phyloP scores from a whole-genome alignment of 2,329 filamentous ascomycete genomes.

The Plectosphaerella sp. region DNA sequence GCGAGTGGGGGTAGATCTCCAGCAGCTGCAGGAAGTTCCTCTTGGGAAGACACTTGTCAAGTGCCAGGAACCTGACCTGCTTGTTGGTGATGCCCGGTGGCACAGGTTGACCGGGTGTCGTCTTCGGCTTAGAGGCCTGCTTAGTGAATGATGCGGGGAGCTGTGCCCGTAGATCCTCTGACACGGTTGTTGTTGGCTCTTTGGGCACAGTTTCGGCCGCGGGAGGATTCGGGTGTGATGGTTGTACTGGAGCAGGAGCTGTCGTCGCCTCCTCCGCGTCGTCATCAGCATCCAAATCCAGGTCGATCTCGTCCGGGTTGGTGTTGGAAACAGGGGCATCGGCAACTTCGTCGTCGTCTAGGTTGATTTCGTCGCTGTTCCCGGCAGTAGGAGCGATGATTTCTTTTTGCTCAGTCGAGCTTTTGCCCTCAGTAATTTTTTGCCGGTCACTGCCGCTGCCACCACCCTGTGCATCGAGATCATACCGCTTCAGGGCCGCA shows the following conservation, averaged over 20 bases:
- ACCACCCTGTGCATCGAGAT: conserved; percentile 5
- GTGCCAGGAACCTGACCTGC: conserved; percentile 75
- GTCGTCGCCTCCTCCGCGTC: conserved; percentile 20
- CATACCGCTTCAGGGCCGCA: conserved; percentile 60
- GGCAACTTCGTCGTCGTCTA: conserved; percentile 4
- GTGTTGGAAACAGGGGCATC: background rate
- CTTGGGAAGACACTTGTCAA: conserved; percentile 84
- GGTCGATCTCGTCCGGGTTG: conserved; percentile 68
- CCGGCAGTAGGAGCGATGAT: background rate
- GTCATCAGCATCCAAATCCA: conserved; percentile 57
- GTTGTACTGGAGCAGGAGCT: too few species aligned
- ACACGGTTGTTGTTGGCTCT: conserved; percentile 31
- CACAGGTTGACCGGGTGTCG: conserved; percentile 55
- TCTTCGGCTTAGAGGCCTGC: conserved; percentile 26
- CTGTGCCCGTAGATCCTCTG: conserved; percentile 64
- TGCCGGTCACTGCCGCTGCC: background rate
- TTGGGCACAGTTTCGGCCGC: conserved; percentile 10
- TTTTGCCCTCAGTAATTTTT: background rate
- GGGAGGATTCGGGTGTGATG: background rate
- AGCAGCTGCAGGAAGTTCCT: conserved; percentile 80
- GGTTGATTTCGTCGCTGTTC: conserved; percentile 13
- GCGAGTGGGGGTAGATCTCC: conserved; percentile 44
- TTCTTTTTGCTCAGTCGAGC: background rate
- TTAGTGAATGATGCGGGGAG: conserved; percentile 71
- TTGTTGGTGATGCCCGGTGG: conserved; percentile 73